Conservation (phyloP, 108 stramenopile genomes). For the Epithemia pelagica region DNA sequence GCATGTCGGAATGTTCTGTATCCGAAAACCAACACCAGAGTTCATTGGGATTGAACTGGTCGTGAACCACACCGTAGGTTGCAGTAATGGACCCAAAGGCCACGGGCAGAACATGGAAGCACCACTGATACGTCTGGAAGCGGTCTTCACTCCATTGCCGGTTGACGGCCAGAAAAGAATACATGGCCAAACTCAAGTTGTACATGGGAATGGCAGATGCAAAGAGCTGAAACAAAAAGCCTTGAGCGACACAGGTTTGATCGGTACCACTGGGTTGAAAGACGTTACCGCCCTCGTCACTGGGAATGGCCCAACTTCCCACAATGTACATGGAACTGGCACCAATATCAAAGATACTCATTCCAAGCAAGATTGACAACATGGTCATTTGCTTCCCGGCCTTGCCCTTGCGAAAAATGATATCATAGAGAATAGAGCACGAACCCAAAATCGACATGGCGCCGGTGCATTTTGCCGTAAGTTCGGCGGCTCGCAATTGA, state of each 20-base stretch:
- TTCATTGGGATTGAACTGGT: constrained; percentile 3
- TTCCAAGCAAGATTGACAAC: neutral
- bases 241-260: constrained; percentile 18
- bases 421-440: neutral
- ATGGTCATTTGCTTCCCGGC: neutral
- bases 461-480: neutral
- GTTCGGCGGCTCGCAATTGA: neutral
- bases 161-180: constrained; percentile 17
- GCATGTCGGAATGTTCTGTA: neutral
- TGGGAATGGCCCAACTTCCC: constrained; percentile 3
- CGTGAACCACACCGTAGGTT: neutral
- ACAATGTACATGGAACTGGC: constrained; percentile 4
- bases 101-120: neutral
- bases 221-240: constrained; percentile 18
- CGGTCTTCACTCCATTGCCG: constrained; percentile 15
- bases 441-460: constrained; percentile 4
- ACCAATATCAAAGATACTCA: constrained; percentile 5
- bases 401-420: neutral
- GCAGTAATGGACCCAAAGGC: constrained; percentile 1
- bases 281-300: neutral
- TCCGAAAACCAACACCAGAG: constrained; percentile 4
- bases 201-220: constrained; percentile 13
- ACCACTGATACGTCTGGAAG: neutral
- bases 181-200: constrained; percentile 22
- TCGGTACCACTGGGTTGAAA: constrained; percentile 8